Evolutionary conservation across 495 filamentous ascomycete species (phyloP).

Genomic region (Aspergillus kassunensis): DNA sequence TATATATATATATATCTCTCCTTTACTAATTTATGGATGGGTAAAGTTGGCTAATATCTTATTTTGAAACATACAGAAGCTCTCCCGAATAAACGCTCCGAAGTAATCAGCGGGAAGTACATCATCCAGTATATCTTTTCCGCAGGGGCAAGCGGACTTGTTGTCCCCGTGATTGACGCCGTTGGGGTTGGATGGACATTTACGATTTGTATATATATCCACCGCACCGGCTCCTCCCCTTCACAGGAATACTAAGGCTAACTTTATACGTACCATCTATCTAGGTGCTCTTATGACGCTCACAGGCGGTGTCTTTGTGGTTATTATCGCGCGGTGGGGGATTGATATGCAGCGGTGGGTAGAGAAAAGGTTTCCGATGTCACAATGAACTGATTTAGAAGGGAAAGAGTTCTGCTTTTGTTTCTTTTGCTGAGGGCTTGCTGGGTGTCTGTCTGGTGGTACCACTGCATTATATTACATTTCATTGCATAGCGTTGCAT

Average conservation of each 20-base stretch:
- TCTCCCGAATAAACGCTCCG: conserved; percentile 47
- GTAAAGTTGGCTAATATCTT: not conserved
- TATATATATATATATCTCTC: conserved; percentile 28
- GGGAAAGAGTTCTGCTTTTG: too few species aligned
- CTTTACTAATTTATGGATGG: not conserved
- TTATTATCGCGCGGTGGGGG: conserved; percentile 36
- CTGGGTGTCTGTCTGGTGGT: too few species aligned
- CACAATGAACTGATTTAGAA: too few species aligned
- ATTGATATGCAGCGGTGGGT: conserved; percentile 42
- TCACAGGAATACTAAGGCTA: too few species aligned
- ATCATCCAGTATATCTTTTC: conserved; percentile 67
- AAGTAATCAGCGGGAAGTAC: conserved; percentile 73
- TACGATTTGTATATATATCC: conserved; percentile 37
- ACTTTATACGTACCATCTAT: too few species aligned
- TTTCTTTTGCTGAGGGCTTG: too few species aligned
- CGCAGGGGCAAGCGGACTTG: conserved; percentile 58
- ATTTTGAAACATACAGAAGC: conserved; percentile 30
- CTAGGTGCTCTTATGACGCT: conserved; percentile 35
- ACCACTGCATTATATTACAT: too few species aligned
- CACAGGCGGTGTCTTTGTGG: conserved; percentile 30
- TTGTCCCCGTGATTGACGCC: conserved; percentile 58
- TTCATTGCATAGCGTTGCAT: too few species aligned
- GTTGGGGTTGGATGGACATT: conserved; percentile 65
- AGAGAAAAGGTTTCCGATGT: conserved; percentile 29
- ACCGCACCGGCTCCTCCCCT: too few species aligned